phyloP scores from a whole-genome alignment of 345 rosid species.

The Bruguiera sexangula region DNA sequence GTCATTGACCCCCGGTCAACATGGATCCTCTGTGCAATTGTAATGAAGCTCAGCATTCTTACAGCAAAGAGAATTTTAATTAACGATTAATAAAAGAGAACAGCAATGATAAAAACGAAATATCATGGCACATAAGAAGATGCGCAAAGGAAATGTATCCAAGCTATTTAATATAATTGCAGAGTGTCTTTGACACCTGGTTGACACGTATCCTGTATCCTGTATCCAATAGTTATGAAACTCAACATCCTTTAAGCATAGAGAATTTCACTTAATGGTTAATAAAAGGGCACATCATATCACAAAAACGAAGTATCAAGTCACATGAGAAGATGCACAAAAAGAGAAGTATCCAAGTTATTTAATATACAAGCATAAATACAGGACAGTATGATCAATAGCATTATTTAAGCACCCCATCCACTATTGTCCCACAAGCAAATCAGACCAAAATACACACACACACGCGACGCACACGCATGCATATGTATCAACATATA shows the following conservation, averaged over 20 bases:
- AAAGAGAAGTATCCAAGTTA: neutral
- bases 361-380: no score
- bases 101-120: neutral
- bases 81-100: no score
- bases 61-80: neutral
- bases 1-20: conserved; percentile 27
- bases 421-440: neutral
- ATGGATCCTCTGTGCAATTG: conserved; percentile 23
- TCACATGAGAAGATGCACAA: neutral
- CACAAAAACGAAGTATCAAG: neutral
- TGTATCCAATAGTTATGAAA: neutral
- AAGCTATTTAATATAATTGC: conserved; percentile 27
- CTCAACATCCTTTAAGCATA: neutral
- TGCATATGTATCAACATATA: no score
- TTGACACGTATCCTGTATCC: conserved; percentile 29
- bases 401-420: neutral
- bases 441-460: no score
- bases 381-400: neutral
- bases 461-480: no score
- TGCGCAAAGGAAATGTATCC: conserved; percentile 13
- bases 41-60: neutral
- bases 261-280: no score
- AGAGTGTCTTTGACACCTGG: conserved; percentile 28
- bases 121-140: no score
- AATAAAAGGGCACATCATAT: neutral